These are phyloP conservation scores for Diaporthe aspalathi DNA, from an alignment of 2,329 filamentous ascomycete species.

Conservation along the genomic window DNA sequence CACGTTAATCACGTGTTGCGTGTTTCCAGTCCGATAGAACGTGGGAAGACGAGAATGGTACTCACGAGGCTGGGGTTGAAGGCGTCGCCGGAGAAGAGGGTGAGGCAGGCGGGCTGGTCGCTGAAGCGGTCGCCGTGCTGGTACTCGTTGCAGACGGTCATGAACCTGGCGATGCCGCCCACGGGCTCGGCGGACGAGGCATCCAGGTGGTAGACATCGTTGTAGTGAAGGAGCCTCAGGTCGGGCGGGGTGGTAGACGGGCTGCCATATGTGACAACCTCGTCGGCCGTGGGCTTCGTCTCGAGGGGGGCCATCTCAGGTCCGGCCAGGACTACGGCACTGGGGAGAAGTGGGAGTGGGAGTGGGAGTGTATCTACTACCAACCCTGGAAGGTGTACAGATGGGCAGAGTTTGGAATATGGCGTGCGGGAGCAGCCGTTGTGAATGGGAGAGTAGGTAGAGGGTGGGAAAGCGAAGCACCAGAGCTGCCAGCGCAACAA, in stretches of 20 bases:
- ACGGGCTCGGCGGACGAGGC: slow-evolving; percentile 80
- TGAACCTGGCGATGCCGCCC: slow-evolving; percentile 84
- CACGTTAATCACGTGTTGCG: no score
- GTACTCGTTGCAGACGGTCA: slow-evolving; percentile 82
- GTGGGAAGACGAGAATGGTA: no score
- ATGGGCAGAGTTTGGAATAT: background rate
- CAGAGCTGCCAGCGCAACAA: slow-evolving; percentile 18
- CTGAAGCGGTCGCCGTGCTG: slow-evolving; percentile 69
- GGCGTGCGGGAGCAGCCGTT: background rate
- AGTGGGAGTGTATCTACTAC: background rate
- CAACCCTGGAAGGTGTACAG: background rate
- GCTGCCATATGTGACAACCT: slow-evolving; percentile 47
- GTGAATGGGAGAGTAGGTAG: background rate
- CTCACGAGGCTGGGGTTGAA: slow-evolving; percentile 93
- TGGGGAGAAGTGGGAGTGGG: background rate
- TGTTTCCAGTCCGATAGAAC: no score
- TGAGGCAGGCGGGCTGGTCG: slow-evolving; percentile 74
- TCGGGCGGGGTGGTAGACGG: slow-evolving; percentile 63
- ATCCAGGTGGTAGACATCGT: slow-evolving; percentile 94
- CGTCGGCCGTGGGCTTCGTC: slow-evolving; percentile 36
- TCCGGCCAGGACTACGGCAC: no score
- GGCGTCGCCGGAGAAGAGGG: slow-evolving; percentile 90
- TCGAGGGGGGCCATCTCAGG: slow-evolving; percentile 36
- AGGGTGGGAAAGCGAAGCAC: background rate
- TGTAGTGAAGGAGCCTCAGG: slow-evolving; percentile 88